Base-by-base conservation (phyloP, 805 yeast species). In the Wickerhamomyces xylosicus region DNA sequence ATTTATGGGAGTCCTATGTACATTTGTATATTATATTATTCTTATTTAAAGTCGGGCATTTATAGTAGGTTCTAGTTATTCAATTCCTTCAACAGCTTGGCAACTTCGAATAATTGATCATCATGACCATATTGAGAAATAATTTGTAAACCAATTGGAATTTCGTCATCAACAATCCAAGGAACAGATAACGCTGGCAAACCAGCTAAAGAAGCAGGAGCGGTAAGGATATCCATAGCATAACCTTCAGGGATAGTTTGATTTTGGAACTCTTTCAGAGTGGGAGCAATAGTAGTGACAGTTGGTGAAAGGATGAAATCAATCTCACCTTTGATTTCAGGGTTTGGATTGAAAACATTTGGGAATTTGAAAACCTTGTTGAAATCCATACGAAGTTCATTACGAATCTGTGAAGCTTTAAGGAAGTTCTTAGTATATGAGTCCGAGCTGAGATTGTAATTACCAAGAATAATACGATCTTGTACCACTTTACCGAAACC, bases 171-270 rank as follows among this genome's bases (percentile, higher is more conserved):
- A 11, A 31, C 18, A 11, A 45, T 50, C 48, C 70, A 67, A 0
- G 99, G 99, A 2, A 89, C 62, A 2, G 82, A 72, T 10, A 90
- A 68, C 0, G 95, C 75, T 1, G 99, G 99, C 2, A 90, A 57
- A 0, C 97, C 97, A 0, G 95, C 94, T 41, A 94, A 60, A 2
- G 95, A 87, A 32, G 92, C 83, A 0, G 98, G 97, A 4, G 87
- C 82, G 0, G 96, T 85, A 41, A 87, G 68, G 0, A 83, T 75
- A 58, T 92, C 99, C 56, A 86, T 84, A 38, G 80, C 66, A 49
- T 83, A 87, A 15, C 80, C 71, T 35, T 74, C 74, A 4, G 81
- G 65, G 3, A 81, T 71, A 33, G 70, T 62, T 9, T 61, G 55
- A 6, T 56, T 48, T 18, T 67, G 63, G 40, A 66, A 72, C n/a